Conservation (phyloP, 345 rosid species). For the Eucalyptus cloeziana region DNA sequence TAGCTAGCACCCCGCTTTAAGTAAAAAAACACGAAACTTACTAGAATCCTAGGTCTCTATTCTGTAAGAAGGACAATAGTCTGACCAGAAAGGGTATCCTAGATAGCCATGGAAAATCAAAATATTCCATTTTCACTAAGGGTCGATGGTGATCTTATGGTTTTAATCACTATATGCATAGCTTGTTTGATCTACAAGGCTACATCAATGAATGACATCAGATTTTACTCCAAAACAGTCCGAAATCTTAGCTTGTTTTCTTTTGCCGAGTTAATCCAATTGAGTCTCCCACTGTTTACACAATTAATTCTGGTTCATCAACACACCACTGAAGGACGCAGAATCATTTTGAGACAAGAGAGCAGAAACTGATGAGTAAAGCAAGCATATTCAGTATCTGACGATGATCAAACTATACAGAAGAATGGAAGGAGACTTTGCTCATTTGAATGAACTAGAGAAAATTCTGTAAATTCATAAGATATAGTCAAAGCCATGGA, state of each 20-base stretch:
- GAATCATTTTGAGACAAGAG: neutral
- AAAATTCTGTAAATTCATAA: neutral
- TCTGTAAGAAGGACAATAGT: neutral
- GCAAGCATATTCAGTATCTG: neutral
- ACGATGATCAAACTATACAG: neutral
- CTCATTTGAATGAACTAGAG: neutral
- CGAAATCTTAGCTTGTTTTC: constrained; percentile 48
- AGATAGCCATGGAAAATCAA: neutral
- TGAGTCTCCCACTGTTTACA: neutral
- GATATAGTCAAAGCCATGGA: neutral
- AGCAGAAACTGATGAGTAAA: neutral
- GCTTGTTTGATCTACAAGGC: neutral
- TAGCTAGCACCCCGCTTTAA: neutral
- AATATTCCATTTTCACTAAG: neutral
- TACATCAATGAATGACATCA: neutral
- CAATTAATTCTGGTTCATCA: neutral
- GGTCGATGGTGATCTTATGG: neutral
- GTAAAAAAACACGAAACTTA: neutral
- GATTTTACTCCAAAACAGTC: constrained; percentile 32
- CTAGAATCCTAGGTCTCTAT: neutral
- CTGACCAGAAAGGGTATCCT: neutral
- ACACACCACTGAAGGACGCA: neutral
- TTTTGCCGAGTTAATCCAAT: neutral
- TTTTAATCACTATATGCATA: neutral
- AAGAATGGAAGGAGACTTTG: neutral